phyloP scores from a whole-genome alignment of 345 rosid genomes.

The Syzygium aromaticum region DNA sequence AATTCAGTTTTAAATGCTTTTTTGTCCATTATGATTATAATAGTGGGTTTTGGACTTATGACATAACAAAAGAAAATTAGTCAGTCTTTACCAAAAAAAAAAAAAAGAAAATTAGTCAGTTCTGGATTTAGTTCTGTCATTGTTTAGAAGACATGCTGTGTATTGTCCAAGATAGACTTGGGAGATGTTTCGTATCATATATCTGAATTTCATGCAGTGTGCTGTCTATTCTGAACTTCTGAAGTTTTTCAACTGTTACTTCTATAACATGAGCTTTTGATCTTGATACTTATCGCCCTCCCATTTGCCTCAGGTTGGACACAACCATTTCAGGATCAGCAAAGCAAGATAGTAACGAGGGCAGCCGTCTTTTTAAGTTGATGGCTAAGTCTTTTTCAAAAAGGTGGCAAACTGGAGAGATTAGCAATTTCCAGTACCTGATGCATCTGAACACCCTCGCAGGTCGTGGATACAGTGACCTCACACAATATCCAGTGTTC shows the following conservation, averaged over 20 bases:
- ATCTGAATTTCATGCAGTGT: not conserved
- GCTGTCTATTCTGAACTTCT: not conserved
- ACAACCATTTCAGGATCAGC: slow-evolving; percentile 91
- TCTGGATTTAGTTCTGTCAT: not conserved
- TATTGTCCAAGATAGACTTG: not conserved
- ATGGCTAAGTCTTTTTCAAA: slow-evolving; percentile 97
- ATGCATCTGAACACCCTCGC: slow-evolving; percentile 99
- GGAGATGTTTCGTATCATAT: not conserved
- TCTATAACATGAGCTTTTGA: not conserved
- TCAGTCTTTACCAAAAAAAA: too few relatives aligned
- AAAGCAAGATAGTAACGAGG: slow-evolving; percentile 88
- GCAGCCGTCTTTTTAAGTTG: slow-evolving; percentile 83
- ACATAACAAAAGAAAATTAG: not conserved
- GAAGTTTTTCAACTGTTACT: not conserved
- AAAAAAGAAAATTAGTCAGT: not conserved
- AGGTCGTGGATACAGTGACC: slow-evolving; percentile 99
- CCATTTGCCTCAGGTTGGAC: slow-evolving; percentile 64
- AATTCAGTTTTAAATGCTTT: not conserved
- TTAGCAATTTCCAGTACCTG: slow-evolving; percentile 97
- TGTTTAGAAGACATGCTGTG: not conserved
- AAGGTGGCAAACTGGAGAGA: slow-evolving; percentile 99
- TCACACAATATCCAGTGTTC: slow-evolving; percentile 98
- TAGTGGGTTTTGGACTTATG: not conserved
- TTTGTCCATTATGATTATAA: not conserved
- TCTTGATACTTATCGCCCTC: not conserved